Evolutionary conservation across 768 basidiomycete genomes (phyloP), one percentile per base, ranked within the genome.

Genomic region (Panus rudis): DNA sequence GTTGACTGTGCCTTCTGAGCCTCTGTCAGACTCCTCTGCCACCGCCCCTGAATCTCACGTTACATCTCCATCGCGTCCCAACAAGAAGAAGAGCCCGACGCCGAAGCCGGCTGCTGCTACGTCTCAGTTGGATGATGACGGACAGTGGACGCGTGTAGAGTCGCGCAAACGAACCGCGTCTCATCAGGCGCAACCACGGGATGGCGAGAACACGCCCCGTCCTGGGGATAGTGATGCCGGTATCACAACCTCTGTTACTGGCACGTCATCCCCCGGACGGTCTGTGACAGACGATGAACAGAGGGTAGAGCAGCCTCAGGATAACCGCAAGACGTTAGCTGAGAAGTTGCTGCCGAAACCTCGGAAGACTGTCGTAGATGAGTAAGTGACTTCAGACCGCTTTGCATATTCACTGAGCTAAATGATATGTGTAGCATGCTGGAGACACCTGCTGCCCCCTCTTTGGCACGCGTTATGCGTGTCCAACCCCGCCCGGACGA

Each of bases 121-220:
- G n/a, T 48, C 52, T 16, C 56, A 58, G 13, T 43, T 61, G 14
- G 76, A 76, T 46, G 76, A 73, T 2, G 79, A 83, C 49, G 68
- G 72, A 25, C 78, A 79, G 4, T 86, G 84, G 84, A 85, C 83
- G 17, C 79, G 78, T 43, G 78, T 86, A n/a, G 73, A 75, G 49
- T 63, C 72, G 22, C 66, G 65, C n/a, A 67, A 64, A 42, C 66
- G 50, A 54, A 35, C 28, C 39, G 50, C 46, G 16, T 16, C 24
- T 13, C 41, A 26, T 42, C 41, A 22, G 37, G 33, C 41, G 22
- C 24, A 31, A 37, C 25, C 42, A 48, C 27, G 47, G 38, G 41
- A 20, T 38, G 39, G 32, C 40, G 17, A 48, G 28, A 34, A 47
- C 41, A 42, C 48, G 38, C 3, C 48, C 41, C 16, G 60, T 59